Percentiles rank a stretch among this genome's conserved stretches.
phyloP scores from a whole-genome alignment of 345 rosid species.

The Acer campestre region DNA sequence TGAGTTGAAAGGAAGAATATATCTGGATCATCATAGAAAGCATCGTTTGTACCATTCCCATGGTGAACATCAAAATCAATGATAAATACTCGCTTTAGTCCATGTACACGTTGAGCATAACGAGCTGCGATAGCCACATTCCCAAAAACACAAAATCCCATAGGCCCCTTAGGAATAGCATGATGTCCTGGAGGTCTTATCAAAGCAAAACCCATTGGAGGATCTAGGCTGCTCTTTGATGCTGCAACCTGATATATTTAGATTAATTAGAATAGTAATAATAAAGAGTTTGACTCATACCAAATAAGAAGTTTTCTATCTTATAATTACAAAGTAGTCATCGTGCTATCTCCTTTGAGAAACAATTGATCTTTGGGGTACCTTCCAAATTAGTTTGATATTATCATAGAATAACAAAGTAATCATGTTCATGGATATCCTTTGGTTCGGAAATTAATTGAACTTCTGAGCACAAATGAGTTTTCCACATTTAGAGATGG shows the following conservation, averaged over 20 bases:
- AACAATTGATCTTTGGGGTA: neutral
- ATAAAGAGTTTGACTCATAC: neutral
- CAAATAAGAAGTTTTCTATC: slow-evolving; percentile 3
- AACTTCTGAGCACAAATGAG: slow-evolving; percentile 2
- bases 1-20: slow-evolving; percentile 91
- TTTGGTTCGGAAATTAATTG: neutral
- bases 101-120: slow-evolving; percentile 72
- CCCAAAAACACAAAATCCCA: slow-evolving; percentile 97
- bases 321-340: neutral
- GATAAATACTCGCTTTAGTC: slow-evolving; percentile 71
- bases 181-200: slow-evolving; percentile 98
- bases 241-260: slow-evolving; percentile 58
- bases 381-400: neutral
- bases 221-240: slow-evolving; percentile 52
- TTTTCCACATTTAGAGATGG: neutral
- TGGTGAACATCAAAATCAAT: slow-evolving; percentile 98
- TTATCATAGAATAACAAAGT: neutral
- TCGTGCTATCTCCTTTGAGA: neutral
- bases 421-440: neutral
- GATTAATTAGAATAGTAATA: neutral
- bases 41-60: slow-evolving; percentile 93
- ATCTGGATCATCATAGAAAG: slow-evolving; percentile 86
- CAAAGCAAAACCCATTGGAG: slow-evolving; percentile 85
- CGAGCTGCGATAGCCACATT: slow-evolving; percentile 96
- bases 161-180: slow-evolving; percentile 90